Evolutionary conservation across 768 basidiomycete species (phyloP).

Genomic region (Saitozyma podzolica): DNA sequence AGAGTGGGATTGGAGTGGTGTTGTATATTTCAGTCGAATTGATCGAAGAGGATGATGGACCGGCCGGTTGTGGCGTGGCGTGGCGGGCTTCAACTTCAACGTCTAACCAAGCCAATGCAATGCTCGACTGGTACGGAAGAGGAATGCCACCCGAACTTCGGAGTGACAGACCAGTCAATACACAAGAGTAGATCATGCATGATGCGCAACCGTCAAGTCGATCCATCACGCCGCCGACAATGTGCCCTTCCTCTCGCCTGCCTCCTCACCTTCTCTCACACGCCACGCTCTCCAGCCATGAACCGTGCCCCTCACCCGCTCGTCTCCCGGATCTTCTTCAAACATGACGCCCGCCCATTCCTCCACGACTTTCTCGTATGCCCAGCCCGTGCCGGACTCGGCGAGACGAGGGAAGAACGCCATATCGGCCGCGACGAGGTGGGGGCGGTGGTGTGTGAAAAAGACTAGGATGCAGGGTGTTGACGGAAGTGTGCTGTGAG

Average conservation of each 20-base stretch:
- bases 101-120: too few relatives aligned
- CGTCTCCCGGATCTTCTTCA: slow-evolving; percentile 78
- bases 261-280: slow-evolving; percentile 25
- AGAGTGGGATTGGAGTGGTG: too few relatives aligned
- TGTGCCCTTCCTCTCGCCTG: slow-evolving; percentile 1
- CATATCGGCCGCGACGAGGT: slow-evolving; percentile 77
- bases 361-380: slow-evolving; percentile 67
- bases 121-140: too few relatives aligned
- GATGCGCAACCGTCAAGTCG: too few relatives aligned
- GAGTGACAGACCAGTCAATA: too few relatives aligned
- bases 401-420: slow-evolving; percentile 63
- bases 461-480: slow-evolving; percentile 70
- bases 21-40: too few relatives aligned
- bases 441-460: slow-evolving; percentile 84
- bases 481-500: not conserved
- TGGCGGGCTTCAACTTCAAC: too few relatives aligned
- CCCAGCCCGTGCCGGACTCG: slow-evolving; percentile 65
- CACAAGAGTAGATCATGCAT: too few relatives aligned
- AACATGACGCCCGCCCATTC: slow-evolving; percentile 81
- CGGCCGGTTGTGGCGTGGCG: too few relatives aligned
- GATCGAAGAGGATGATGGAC: too few relatives aligned
- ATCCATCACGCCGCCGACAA: too few relatives aligned
- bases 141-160: too few relatives aligned
- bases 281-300: slow-evolving; percentile 72
- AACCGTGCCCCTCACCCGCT: slow-evolving; percentile 73